Evolutionary conservation across 345 rosid genomes (phyloP).

Genomic region (Bruguiera parviflora): DNA sequence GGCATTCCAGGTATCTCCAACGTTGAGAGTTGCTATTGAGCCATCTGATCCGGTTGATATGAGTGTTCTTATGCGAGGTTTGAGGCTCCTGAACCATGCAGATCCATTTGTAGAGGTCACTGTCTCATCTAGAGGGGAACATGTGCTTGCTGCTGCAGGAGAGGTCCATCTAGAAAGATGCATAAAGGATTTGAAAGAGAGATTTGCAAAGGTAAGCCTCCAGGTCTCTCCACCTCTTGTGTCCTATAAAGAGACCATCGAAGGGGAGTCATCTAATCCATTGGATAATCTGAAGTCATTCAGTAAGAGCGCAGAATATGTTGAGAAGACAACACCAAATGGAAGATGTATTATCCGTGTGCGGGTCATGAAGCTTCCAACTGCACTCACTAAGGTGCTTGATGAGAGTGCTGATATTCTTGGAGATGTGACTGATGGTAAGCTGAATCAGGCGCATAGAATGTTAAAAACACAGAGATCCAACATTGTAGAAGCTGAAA

Average conservation of each 20-base stretch:
- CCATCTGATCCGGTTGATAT: conserved; percentile 90
- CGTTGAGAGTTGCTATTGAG: conserved; percentile 86
- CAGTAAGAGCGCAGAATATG: conserved; percentile 48
- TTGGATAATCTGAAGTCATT: conserved; percentile 61
- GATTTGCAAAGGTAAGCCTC: conserved; percentile 81
- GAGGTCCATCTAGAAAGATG: conserved; percentile 97
- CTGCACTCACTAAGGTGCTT: conserved; percentile 65
- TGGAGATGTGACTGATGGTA: conserved; percentile 63
- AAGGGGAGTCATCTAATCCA: conserved; percentile 54
- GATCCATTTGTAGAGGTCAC: conserved; percentile 91
- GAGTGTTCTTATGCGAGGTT: conserved; percentile 72
- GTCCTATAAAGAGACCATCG: conserved; percentile 83
- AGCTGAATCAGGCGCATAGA: conserved; percentile 43
- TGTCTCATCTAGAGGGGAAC: conserved; percentile 90
- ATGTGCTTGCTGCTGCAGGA: conserved; percentile 92
- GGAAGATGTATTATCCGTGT: conserved; percentile 74
- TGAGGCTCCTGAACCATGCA: conserved; percentile 81
- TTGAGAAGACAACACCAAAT: conserved; percentile 73
- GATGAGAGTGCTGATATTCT: conserved; percentile 76
- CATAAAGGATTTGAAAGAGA: conserved; percentile 78
- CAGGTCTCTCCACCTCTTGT: conserved; percentile 93
- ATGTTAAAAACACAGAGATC: conserved; percentile 43
- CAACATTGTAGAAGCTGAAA: conserved; percentile 35
- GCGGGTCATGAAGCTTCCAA: conserved; percentile 78
- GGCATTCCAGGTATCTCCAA: conserved; percentile 90